phyloP scores from a whole-genome alignment of 805 yeast species.

The Candida maris region DNA sequence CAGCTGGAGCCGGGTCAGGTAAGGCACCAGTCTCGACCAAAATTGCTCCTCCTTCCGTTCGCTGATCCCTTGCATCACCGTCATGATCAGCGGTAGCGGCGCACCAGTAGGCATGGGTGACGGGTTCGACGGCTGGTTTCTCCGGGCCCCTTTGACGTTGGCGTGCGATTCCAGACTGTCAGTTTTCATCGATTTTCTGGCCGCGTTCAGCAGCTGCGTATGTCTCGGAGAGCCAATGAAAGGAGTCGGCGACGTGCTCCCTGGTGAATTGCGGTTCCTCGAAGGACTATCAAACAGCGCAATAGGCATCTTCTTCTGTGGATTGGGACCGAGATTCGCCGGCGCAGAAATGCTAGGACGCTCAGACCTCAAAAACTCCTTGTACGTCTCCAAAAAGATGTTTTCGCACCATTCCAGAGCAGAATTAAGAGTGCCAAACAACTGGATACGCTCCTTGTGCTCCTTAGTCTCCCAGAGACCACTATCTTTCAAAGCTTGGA shows the following conservation, averaged over 20 bases:
- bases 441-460: slow-evolving; percentile 45
- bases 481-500: slow-evolving; percentile 74
- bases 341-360: slow-evolving; percentile 4
- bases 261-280: slow-evolving; percentile 1
- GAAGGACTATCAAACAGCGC: slow-evolving; percentile 14
- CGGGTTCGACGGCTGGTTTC: slow-evolving; percentile 1
- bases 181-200: slow-evolving; percentile 37
- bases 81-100: slow-evolving; percentile 63
- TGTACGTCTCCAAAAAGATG: slow-evolving; percentile 67
- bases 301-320: slow-evolving; percentile 16
- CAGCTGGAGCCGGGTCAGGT: slow-evolving; percentile 38
- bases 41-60: slow-evolving; percentile 42
- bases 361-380: slow-evolving; percentile 22
- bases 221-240: slow-evolving; percentile 50
- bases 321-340: background rate
- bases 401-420: slow-evolving; percentile 98
- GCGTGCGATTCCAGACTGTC: slow-evolving; percentile 27
- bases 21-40: slow-evolving; percentile 64
- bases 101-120: slow-evolving; percentile 9
- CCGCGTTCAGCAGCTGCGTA: slow-evolving; percentile 50
- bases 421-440: slow-evolving; percentile 76
- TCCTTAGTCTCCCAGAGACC: slow-evolving; percentile 64
- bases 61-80: slow-evolving; percentile 60
- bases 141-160: slow-evolving; percentile 20
- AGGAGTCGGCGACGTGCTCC: slow-evolving; percentile 8